Base-by-base conservation (phyloP, 208 protist genomes). In the Leishmania turanica region DNA sequence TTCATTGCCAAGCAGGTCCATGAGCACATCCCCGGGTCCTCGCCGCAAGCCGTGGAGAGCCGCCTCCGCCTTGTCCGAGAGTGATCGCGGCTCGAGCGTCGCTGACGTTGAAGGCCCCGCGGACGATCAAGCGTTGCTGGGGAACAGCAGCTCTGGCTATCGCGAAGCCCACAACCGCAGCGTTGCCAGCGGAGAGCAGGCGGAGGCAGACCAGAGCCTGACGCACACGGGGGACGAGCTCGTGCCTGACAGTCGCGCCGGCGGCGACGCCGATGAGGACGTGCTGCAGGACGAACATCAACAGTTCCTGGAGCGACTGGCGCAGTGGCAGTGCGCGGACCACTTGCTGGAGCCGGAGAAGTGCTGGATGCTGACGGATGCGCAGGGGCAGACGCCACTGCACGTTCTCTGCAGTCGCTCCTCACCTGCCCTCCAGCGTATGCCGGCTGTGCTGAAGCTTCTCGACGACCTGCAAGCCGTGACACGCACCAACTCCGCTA, bases 401-500 rank as follows among this genome's bases (percentile, higher is more conserved):
- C 93, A 96, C 83, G 47, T 91, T 42, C 65, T 96, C 17, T 96
- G 90, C 74, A 66, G 82, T 37, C 89, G 90, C 31, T 71, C 66
- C n/a, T 85, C 86, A 9, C 78, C 62, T 11, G 53, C 70, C 3
- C 73, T 78, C 31, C 91, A 96, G 83, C 60, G 42, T 34, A 53
- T 54, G 6, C 73, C 79, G 0, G 87, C 90, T n/a, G 58, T 94
- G 27, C 79, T 90, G 21, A 56, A 84, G 51, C 82, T 96, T 42
- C 68, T 83, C 62, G 49, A 62, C 4, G 83, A 87, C 34, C 37
- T 82, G 60, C 68, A 85, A 53, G 45, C 64, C 7, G 58, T 77
- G 47, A 85, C 84, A 53, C 51, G 76, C 62, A n/a, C 27, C 13
- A 42, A 53, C 42, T 27, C 64, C 9, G 64, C 37, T 6, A 79